Conservation (phyloP, 148 eudicot genomes). For the Nepenthes mirabilis region DNA sequence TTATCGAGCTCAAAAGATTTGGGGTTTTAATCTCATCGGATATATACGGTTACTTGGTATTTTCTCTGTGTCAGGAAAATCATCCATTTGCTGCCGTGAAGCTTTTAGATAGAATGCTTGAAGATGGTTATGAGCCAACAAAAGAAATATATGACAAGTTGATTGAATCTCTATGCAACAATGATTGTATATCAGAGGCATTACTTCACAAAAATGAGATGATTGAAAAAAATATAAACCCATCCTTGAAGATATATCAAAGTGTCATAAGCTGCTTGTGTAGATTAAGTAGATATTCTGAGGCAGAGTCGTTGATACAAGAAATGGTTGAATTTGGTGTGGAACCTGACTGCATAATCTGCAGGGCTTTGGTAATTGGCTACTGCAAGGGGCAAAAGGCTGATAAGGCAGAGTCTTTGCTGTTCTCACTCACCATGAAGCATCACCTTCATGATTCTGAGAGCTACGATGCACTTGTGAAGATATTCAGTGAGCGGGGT, state of each 20-base stretch:
- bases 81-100: slow-evolving; percentile 57
- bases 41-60: slow-evolving; percentile 35
- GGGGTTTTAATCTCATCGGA: slow-evolving; percentile 30
- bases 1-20: slow-evolving; percentile 47
- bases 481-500: slow-evolving; percentile 30
- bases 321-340: slow-evolving; percentile 52
- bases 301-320: slow-evolving; percentile 43
- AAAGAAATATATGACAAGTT: slow-evolving; percentile 44
- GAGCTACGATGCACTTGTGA: slow-evolving; percentile 48
- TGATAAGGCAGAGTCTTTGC: slow-evolving; percentile 39
- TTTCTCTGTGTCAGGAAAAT: slow-evolving; percentile 45
- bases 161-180: slow-evolving; percentile 45
- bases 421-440: slow-evolving; percentile 32
- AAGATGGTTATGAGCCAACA: slow-evolving; percentile 36
- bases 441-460: slow-evolving; percentile 44
- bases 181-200: slow-evolving; percentile 42
- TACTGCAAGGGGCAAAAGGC: slow-evolving; percentile 32
- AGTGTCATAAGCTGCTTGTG: slow-evolving; percentile 53
- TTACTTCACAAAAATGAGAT: slow-evolving; percentile 36
- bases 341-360: slow-evolving; percentile 36
- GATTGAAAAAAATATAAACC: slow-evolving; percentile 29
- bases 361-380: slow-evolving; percentile 49
- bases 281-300: slow-evolving; percentile 28
- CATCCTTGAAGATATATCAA: slow-evolving; percentile 30
- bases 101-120: slow-evolving; percentile 42